phyloP scores from a whole-genome alignment of 2,329 filamentous ascomycete species.

The Bipolaris victoriae region DNA sequence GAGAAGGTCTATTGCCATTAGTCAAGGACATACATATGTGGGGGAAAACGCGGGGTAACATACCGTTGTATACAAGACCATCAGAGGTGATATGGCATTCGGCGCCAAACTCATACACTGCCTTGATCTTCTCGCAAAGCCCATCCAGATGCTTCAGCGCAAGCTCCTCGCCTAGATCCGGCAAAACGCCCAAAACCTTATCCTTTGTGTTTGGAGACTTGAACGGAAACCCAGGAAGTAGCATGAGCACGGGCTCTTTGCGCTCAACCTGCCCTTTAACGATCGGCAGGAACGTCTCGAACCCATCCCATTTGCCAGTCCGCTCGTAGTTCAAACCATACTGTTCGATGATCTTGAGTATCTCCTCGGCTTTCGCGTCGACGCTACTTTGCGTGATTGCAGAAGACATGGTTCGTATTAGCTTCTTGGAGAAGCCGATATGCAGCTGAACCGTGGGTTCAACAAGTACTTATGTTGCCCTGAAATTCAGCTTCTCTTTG shows the following conservation, averaged over 20 bases:
- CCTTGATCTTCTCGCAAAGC: conserved; percentile 50
- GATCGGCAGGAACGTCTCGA: conserved; percentile 29
- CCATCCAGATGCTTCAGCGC: conserved; percentile 52
- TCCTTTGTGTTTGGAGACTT: conserved; percentile 63
- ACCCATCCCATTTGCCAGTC: conserved; percentile 32
- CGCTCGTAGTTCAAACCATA: conserved; percentile 36
- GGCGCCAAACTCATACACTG: conserved; percentile 51
- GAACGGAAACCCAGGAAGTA: conserved; percentile 66
- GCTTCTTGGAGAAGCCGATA: not conserved
- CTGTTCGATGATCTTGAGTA: conserved; percentile 28
- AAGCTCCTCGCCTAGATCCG: conserved; percentile 54
- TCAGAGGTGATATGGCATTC: conserved; percentile 53
- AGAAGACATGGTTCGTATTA: not conserved
- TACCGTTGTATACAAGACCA: conserved; percentile 52
- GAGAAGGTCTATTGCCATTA: conserved; percentile 46
- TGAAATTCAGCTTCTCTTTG: conserved; percentile 1
- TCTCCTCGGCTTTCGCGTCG: conserved; percentile 21
- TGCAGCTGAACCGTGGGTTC: not conserved
- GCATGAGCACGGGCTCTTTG: conserved; percentile 30
- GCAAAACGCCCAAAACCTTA: conserved; percentile 60
- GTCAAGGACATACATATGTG: not conserved
- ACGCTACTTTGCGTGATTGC: not conserved
- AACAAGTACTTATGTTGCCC: not conserved
- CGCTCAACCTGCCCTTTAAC: conserved; percentile 28
- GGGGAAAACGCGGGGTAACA: not conserved